phyloP scores from a whole-genome alignment of 805 yeast genomes.

The Candida wancherniae region DNA sequence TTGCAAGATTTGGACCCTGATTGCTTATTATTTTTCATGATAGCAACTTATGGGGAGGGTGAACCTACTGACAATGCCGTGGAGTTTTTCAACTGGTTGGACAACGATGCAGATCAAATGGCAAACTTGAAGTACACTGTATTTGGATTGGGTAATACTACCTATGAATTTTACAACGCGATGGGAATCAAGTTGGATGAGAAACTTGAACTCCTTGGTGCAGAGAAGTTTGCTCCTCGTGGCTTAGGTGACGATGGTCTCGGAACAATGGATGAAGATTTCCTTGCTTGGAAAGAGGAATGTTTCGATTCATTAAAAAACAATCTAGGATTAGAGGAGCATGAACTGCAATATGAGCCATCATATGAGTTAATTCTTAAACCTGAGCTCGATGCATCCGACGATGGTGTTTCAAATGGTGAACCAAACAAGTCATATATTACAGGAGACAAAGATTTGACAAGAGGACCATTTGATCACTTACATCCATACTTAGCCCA shows the following conservation, averaged over 20 bases:
- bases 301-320: slow-evolving; percentile 63
- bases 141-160: slow-evolving; percentile 92
- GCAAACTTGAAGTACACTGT: slow-evolving; percentile 60
- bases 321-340: slow-evolving; percentile 67
- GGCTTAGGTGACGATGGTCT: slow-evolving; percentile 96
- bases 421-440: slow-evolving; percentile 64
- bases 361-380: slow-evolving; percentile 44
- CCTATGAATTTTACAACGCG: slow-evolving; percentile 87
- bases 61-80: slow-evolving; percentile 96
- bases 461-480: slow-evolving; percentile 74
- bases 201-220: slow-evolving; percentile 59
- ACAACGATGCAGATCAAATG: slow-evolving; percentile 49
- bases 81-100: slow-evolving; percentile 66
- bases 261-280: slow-evolving; percentile 94
- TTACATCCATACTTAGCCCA: slow-evolving; percentile 80
- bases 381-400: slow-evolving; percentile 21
- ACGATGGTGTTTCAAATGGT: slow-evolving; percentile 51
- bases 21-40: slow-evolving; percentile 55
- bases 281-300: slow-evolving; percentile 84
- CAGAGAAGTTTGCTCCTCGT: slow-evolving; percentile 62
- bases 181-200: slow-evolving; percentile 62
- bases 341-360: slow-evolving; percentile 76
- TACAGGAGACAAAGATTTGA: slow-evolving; percentile 24
- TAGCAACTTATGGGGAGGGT: slow-evolving; percentile 97
- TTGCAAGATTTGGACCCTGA: slow-evolving; percentile 59